A percentile compares a stretch with the other conserved stretches of the same genome.
Evolutionary conservation across 208 protist species (phyloP).

Genomic region (Crithidia thermophila): DNA sequence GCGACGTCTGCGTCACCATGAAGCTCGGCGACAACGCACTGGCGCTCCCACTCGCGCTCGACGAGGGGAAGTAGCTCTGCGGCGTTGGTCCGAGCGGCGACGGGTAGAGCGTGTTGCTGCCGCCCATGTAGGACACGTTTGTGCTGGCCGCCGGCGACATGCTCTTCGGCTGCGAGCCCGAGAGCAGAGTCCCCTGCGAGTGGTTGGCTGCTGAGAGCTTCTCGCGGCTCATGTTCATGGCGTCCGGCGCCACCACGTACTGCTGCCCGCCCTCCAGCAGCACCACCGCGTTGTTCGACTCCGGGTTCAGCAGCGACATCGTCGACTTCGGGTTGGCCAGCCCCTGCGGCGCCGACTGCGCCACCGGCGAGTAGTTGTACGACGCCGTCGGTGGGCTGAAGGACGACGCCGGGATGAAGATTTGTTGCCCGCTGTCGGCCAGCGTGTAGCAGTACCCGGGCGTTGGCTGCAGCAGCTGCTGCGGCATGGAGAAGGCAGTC

Average conservation of each 20-base stretch:
- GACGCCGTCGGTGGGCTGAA: conserved; percentile 13
- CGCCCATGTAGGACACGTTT: neutral
- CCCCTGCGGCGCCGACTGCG: conserved; percentile 16
- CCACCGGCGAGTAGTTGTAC: conserved; percentile 1
- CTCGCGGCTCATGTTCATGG: conserved; percentile 30
- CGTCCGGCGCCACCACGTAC: conserved; percentile 41
- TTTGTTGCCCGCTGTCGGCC: conserved; percentile 38
- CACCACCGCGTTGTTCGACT: conserved; percentile 23
- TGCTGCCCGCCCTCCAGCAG: conserved; percentile 41
- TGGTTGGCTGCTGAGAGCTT: neutral
- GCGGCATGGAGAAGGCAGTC: conserved; percentile 18
- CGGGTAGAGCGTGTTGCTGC: neutral
- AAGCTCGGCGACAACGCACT: conserved; percentile 9
- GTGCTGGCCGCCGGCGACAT: conserved; percentile 6
- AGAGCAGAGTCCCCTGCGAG: neutral
- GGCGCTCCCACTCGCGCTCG: neutral
- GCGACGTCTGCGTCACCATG: conserved; percentile 10
- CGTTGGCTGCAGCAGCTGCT: conserved; percentile 32
- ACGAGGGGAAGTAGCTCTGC: neutral
- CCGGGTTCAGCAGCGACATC: conserved; percentile 20
- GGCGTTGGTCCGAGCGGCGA: neutral
- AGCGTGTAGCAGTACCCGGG: conserved; percentile 49
- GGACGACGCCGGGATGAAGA: conserved; percentile 41
- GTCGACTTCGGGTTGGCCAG: neutral
- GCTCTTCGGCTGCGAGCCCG: conserved; percentile 7